Percentiles rank a stretch among this genome's conserved stretches.
Evolutionary conservation across 208 protist species (phyloP).

Genomic region (Trypanosomatidae sp.): DNA sequence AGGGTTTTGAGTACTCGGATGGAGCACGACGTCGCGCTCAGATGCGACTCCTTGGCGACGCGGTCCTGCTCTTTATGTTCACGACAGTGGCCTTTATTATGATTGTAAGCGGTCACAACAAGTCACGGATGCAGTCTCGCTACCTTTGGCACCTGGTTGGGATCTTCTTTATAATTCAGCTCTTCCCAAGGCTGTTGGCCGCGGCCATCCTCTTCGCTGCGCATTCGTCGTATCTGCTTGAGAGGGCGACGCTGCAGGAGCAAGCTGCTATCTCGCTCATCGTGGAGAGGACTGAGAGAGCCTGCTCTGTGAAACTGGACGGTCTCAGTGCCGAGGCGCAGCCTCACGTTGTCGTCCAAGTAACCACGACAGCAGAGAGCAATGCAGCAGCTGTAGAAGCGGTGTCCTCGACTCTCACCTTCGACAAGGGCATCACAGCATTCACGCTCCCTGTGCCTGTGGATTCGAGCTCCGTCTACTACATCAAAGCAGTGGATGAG

Average conservation of each 20-base stretch:
- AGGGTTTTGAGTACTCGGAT: slow-evolving; percentile 52
- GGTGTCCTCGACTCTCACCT: slow-evolving; percentile 51
- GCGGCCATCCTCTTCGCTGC: slow-evolving; percentile 68
- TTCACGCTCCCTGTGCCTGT: slow-evolving; percentile 45
- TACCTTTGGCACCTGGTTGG: slow-evolving; percentile 51
- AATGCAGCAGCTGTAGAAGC: neutral
- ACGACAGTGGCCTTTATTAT: slow-evolving; percentile 63
- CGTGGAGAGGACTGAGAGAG: slow-evolving; percentile 26
- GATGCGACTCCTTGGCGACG: slow-evolving; percentile 65
- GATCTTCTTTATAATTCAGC: slow-evolving; percentile 75
- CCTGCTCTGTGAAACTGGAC: slow-evolving; percentile 38
- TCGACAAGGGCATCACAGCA: slow-evolving; percentile 49
- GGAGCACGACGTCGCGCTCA: slow-evolving; percentile 51
- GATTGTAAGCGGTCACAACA: slow-evolving; percentile 60
- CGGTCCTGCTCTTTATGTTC: slow-evolving; percentile 61
- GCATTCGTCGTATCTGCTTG: slow-evolving; percentile 53
- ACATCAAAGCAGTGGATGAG: slow-evolving; percentile 60
- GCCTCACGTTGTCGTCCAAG: slow-evolving; percentile 51
- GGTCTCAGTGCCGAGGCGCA: slow-evolving; percentile 37
- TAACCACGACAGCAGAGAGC: slow-evolving; percentile 16
- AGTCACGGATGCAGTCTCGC: slow-evolving; percentile 42
- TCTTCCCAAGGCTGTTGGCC: slow-evolving; percentile 73
- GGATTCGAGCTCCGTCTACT: slow-evolving; percentile 24
- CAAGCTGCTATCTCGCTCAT: slow-evolving; percentile 49
- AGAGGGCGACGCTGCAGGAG: slow-evolving; percentile 46